These are phyloP conservation scores for Dendrocalamus latiflorus DNA, from an alignment of 202 grass and related monocot species.

Conservation along the genomic window DNA sequence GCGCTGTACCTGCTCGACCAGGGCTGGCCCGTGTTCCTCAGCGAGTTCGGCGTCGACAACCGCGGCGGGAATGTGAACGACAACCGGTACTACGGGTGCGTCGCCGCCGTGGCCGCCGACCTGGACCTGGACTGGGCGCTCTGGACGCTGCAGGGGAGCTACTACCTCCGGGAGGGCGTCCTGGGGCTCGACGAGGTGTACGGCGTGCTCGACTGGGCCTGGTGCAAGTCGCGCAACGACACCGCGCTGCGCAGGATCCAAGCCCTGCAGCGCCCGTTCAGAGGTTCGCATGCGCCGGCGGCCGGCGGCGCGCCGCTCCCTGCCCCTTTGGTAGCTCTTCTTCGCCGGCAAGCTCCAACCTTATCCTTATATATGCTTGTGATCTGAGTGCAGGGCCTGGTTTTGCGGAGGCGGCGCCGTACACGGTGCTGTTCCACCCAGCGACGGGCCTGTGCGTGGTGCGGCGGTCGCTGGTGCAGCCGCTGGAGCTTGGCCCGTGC, in stretches of 20 bases:
- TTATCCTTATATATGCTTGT: not conserved
- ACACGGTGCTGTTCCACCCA: constrained; percentile 69
- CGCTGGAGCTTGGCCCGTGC: constrained; percentile 61
- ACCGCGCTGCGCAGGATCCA: constrained; percentile 48
- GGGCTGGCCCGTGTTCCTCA: constrained; percentile 68
- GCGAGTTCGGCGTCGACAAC: constrained; percentile 90
- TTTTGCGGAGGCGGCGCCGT: constrained; percentile 29
- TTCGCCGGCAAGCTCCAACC: not conserved
- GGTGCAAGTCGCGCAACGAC: constrained; percentile 46
- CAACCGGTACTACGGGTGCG: constrained; percentile 79
- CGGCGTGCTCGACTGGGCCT: constrained; percentile 58
- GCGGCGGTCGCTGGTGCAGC: constrained; percentile 11
- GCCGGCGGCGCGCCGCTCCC: not conserved
- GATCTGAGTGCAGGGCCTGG: constrained; percentile 45
- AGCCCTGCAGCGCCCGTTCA: constrained; percentile 62
- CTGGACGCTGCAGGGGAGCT: constrained; percentile 79
- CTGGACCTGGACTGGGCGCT: constrained; percentile 84
- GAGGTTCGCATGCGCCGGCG: constrained; percentile 12
- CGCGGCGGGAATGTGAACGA: constrained; percentile 63
- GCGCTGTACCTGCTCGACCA: constrained; percentile 75
- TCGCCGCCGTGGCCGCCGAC: constrained; percentile 53
- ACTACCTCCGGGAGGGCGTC: constrained; percentile 66
- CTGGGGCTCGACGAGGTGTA: constrained; percentile 59
- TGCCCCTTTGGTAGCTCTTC: not conserved
- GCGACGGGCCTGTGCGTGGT: constrained; percentile 53